These are phyloP conservation scores for Symbiodinium natans DNA, from an alignment of 73 alveolate genomes.

Conservation along the genomic window DNA sequence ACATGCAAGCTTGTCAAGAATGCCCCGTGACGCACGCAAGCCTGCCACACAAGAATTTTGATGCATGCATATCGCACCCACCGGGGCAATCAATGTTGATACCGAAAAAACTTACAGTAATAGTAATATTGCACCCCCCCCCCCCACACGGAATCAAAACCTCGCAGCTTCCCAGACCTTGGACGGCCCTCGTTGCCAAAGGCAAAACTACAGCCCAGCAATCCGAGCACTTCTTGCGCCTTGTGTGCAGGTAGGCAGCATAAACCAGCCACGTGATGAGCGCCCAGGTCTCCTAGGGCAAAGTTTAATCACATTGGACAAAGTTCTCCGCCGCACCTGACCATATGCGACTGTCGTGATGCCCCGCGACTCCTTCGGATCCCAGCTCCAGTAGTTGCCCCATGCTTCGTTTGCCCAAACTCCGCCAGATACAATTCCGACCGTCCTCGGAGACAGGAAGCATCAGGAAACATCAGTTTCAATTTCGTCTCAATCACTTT, in stretches of 20 bases:
- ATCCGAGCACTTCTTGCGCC: constrained; percentile 8
- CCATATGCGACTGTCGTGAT: too few species aligned
- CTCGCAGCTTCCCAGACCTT: too few species aligned
- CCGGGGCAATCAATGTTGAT: too few species aligned
- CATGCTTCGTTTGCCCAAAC: constrained; percentile 93
- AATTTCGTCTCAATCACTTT: not conserved
- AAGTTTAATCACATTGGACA: not conserved
- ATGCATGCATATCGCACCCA: too few species aligned
- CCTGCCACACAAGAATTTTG: too few species aligned
- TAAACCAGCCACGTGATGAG: constrained; percentile 69
- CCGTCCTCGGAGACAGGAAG: constrained; percentile 26
- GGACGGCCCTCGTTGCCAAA: not conserved
- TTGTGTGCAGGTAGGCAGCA: constrained; percentile 74
- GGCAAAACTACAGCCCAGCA: not conserved
- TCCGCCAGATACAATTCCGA: constrained; percentile 79
- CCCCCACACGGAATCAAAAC: too few species aligned
- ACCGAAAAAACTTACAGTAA: too few species aligned
- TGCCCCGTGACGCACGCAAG: too few species aligned
- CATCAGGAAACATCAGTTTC: not conserved
- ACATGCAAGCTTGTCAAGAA: too few species aligned
- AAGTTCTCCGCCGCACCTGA: too few species aligned
- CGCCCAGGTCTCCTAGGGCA: constrained; percentile 89
- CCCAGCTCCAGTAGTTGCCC: constrained; percentile 94
- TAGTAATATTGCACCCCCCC: too few species aligned
- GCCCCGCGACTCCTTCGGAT: constrained; percentile 69